Conservation (phyloP, 495 filamentous ascomycete species). For the Penicillium robsamsonii region DNA sequence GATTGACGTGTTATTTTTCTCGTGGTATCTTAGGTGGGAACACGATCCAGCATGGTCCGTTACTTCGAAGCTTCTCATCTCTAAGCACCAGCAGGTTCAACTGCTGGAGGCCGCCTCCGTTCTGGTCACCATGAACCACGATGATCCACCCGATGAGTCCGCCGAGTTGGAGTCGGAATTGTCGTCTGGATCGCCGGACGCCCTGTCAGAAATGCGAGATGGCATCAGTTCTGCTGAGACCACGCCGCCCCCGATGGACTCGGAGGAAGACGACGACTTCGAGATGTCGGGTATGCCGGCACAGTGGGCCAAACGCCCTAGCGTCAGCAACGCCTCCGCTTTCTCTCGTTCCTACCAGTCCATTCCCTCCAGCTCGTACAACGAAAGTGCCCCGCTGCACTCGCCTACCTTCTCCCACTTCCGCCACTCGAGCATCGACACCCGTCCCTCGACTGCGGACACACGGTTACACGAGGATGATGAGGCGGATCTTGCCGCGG, state of each 20-base stretch:
- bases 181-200: conserved; percentile 78
- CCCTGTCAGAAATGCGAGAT: conserved; percentile 72
- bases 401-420: conserved; percentile 50
- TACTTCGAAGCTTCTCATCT: conserved; percentile 97
- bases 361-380: conserved; percentile 56
- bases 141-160: conserved; percentile 52
- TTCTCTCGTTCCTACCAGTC: conserved; percentile 88
- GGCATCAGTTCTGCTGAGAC: conserved; percentile 58
- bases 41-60: conserved; percentile 97
- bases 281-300: conserved; percentile 42
- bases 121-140: conserved; percentile 84
- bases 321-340: conserved; percentile 59
- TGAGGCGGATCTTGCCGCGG: conserved; percentile 76
- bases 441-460: conserved; percentile 58
- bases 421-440: conserved; percentile 59
- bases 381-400: conserved; percentile 42
- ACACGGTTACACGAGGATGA: conserved; percentile 56
- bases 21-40: conserved; percentile 78
- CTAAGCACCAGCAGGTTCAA: conserved; percentile 99
- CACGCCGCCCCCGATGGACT: conserved; percentile 53
- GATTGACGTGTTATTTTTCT: conserved; percentile 51
- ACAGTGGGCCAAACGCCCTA: conserved; percentile 44
- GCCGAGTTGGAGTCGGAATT: conserved; percentile 71
- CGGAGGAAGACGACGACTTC: conserved; percentile 43
- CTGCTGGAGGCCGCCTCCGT: conserved; percentile 95